Conservation (phyloP, 2,329 filamentous ascomycete species). For the Xenosphaeropsis pyriputrescens region DNA sequence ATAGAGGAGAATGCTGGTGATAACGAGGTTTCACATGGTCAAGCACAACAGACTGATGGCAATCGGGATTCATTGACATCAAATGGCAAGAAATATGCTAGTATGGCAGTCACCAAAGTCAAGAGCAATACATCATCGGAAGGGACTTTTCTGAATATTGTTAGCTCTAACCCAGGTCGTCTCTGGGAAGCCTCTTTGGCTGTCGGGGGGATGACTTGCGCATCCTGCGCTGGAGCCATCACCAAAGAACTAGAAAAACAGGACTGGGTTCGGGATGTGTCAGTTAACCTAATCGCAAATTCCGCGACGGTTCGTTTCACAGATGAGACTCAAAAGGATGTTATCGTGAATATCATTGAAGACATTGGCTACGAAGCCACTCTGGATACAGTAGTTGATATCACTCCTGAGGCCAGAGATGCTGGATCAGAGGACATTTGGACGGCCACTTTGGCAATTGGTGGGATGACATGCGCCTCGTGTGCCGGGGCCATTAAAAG, state of each 20-base stretch:
- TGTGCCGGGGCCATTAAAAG: constrained; percentile 33
- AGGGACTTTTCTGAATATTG: too few species aligned
- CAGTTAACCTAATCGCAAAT: constrained; percentile 31
- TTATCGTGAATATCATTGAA: constrained; percentile 4
- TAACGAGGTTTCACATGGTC: not conserved
- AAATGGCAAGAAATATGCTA: constrained; percentile 1
- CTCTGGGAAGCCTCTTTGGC: constrained; percentile 21
- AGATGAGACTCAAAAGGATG: constrained; percentile 2
- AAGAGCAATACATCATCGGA: too few species aligned
- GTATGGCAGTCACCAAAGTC: not conserved
- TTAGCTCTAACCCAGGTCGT: too few species aligned
- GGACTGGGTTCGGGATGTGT: constrained; percentile 25
- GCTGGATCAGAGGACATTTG: constrained; percentile 18
- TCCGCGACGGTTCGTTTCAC: constrained; percentile 22
- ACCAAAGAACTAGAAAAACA: constrained; percentile 25
- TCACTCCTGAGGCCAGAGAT: not conserved
- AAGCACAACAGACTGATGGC: not conserved
- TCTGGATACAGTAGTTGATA: not conserved
- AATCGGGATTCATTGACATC: not conserved
- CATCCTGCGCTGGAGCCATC: constrained; percentile 29
- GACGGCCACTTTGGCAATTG: constrained; percentile 33
- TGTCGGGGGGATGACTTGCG: constrained; percentile 36
- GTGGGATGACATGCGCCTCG: constrained; percentile 41
- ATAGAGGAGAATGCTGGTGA: not conserved
- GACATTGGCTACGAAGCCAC: not conserved